Conservation (phyloP, 352 stramenopile genomes). For the Globisporangium cystogenes region DNA sequence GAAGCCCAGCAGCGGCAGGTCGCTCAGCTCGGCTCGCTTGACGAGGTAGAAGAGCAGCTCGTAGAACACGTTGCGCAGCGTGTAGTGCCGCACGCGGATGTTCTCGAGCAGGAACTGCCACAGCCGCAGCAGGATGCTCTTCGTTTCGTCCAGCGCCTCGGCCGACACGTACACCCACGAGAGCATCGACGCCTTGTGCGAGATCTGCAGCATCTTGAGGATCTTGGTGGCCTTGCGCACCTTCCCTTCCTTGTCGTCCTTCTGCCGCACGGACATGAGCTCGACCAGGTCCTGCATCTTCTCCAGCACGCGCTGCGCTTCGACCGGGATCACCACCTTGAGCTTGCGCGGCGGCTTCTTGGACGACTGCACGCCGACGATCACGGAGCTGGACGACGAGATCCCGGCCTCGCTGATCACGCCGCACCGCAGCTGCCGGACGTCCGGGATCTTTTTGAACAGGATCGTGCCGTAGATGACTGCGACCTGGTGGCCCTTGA, state of each 20-base stretch:
- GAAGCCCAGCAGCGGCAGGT: slow-evolving; percentile 78
- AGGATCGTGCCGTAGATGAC: slow-evolving; percentile 86
- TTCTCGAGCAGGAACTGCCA: slow-evolving; percentile 89
- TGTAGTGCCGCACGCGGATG: slow-evolving; percentile 88
- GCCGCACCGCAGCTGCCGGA: slow-evolving; percentile 78
- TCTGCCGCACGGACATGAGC: slow-evolving; percentile 82
- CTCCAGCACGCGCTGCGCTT: slow-evolving; percentile 83
- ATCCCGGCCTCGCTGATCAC: slow-evolving; percentile 88
- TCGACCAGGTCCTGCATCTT: slow-evolving; percentile 88
- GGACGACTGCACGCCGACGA: slow-evolving; percentile 51
- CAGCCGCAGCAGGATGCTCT: slow-evolving; percentile 76
- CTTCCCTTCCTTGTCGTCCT: slow-evolving; percentile 88
- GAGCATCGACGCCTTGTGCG: slow-evolving; percentile 87
- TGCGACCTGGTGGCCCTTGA: slow-evolving; percentile 84
- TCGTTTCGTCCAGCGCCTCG: slow-evolving; percentile 82
- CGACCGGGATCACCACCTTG: slow-evolving; percentile 78
- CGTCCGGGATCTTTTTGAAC: slow-evolving; percentile 87
- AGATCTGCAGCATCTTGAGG: slow-evolving; percentile 86
- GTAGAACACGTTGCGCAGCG: slow-evolving; percentile 86
- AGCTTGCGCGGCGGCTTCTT: slow-evolving; percentile 66
- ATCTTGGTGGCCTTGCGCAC: slow-evolving; percentile 89
- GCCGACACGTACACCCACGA: slow-evolving; percentile 85
- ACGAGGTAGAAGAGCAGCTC: slow-evolving; percentile 87
- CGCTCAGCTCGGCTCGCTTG: slow-evolving; percentile 81
- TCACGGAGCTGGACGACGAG: slow-evolving; percentile 84